Conservation (phyloP, 148 eudicot genomes). For the Fagopyrum homotropicum region DNA sequence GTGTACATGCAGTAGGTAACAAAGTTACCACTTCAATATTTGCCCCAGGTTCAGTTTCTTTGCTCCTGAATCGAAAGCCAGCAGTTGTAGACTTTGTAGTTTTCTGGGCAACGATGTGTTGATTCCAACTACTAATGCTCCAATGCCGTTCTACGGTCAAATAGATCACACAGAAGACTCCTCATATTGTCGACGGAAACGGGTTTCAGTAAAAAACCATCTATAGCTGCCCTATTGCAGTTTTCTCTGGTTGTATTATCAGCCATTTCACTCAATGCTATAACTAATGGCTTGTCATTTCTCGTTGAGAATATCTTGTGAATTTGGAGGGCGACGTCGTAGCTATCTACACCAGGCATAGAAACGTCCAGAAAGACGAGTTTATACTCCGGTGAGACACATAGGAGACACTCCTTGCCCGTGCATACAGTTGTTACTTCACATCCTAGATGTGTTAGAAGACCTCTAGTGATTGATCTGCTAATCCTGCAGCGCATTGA, state of each 20-base stretch:
- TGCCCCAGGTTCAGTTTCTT: too few relatives aligned
- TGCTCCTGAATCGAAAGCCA: not conserved
- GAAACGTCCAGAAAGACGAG: slow-evolving; percentile 57
- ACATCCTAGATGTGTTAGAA: slow-evolving; percentile 74
- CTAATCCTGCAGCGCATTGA: slow-evolving; percentile 48
- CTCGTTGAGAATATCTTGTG: slow-evolving; percentile 46
- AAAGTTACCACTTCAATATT: too few relatives aligned
- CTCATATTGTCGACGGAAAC: slow-evolving; percentile 84
- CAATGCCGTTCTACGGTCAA: slow-evolving; percentile 43
- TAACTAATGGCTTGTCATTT: slow-evolving; percentile 49
- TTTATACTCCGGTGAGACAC: slow-evolving; percentile 46
- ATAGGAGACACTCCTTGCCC: slow-evolving; percentile 56
- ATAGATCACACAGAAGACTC: slow-evolving; percentile 50
- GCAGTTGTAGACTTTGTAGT: not conserved
- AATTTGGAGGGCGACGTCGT: slow-evolving; percentile 49
- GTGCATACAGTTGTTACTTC: slow-evolving; percentile 51
- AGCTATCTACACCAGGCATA: slow-evolving; percentile 46
- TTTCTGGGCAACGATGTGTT: not conserved
- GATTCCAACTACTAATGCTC: not conserved
- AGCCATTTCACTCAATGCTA: slow-evolving; percentile 50
- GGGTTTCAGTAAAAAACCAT: slow-evolving; percentile 71
- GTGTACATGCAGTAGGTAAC: too few relatives aligned
- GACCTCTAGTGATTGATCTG: slow-evolving; percentile 64
- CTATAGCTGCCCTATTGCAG: slow-evolving; percentile 64
- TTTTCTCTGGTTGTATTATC: slow-evolving; percentile 54